Conservation (phyloP, 2,329 filamentous ascomycete genomes). For the Fusarium newnesense region DNA sequence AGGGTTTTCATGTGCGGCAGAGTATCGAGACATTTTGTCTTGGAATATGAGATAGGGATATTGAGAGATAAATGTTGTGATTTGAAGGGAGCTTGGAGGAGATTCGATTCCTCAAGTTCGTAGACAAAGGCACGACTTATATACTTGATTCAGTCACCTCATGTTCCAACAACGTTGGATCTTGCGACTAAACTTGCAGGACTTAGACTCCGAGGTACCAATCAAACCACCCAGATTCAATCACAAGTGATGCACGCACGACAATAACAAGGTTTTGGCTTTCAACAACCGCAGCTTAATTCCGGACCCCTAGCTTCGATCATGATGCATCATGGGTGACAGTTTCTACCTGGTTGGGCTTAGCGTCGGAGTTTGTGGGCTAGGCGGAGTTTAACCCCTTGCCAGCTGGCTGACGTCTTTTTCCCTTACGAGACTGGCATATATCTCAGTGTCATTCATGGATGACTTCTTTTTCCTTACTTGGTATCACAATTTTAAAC, state of each 20-base stretch:
- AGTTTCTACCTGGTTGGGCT: conserved; percentile 11
- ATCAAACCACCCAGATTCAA: neutral
- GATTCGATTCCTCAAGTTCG: neutral
- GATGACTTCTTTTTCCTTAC: neutral
- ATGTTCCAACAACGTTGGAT: neutral
- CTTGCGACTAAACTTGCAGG: neutral
- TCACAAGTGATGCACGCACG: neutral
- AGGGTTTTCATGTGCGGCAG: conserved; percentile 19
- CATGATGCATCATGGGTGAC: conserved; percentile 20
- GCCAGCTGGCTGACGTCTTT: conserved; percentile 25
- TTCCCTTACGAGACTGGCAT: conserved; percentile 2
- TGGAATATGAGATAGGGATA: neutral
- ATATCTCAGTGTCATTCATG: neutral
- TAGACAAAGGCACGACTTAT: neutral
- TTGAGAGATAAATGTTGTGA: neutral
- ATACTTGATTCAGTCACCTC: neutral
- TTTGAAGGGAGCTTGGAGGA: neutral
- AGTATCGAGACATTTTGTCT: conserved; percentile 17
- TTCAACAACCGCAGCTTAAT: neutral
- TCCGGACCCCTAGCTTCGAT: neutral
- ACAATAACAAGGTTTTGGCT: no score
- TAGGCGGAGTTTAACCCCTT: neutral
- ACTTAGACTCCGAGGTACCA: neutral
- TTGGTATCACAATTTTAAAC: neutral
- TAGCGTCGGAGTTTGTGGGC: conserved; percentile 18